These are phyloP conservation scores for Luffa aegyptiaca DNA, from an alignment of 306 rosid genomes.

Conservation along the genomic window DNA sequence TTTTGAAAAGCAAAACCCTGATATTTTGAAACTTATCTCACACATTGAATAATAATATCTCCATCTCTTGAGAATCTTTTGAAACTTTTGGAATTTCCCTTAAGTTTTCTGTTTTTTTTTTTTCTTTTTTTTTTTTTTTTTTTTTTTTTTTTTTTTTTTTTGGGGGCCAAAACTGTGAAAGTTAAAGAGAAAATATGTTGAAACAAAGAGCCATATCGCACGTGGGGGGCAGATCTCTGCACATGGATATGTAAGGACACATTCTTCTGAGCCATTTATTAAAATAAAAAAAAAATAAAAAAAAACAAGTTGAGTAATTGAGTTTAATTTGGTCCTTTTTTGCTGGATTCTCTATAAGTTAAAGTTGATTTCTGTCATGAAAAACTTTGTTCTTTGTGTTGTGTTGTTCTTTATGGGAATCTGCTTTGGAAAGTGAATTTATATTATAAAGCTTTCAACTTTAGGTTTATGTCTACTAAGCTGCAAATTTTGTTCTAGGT, in stretches of 20 bases:
- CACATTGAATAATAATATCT: slow-evolving; percentile 7
- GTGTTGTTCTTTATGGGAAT: background rate
- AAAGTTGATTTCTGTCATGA: background rate
- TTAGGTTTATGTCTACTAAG: background rate
- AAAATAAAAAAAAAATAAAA: background rate
- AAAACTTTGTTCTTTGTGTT: background rate
- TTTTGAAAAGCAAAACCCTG: too few relatives aligned
- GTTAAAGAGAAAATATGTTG: slow-evolving; percentile 19
- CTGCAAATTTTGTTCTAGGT: background rate
- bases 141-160: background rate
- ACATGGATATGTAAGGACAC: slow-evolving; percentile 49
- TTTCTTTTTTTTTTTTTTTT: background rate
- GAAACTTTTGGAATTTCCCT: background rate
- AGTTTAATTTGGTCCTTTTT: background rate
- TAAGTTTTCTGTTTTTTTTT: background rate
- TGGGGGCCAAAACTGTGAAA: slow-evolving; percentile 29
- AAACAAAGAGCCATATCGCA: slow-evolving; percentile 33
- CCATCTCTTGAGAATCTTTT: slow-evolving; percentile 14
- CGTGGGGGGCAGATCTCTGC: slow-evolving; percentile 57
- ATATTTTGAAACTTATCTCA: background rate
- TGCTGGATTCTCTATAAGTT: background rate
- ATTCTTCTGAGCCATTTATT: slow-evolving; percentile 22
- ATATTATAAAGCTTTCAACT: background rate
- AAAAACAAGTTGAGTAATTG: background rate
- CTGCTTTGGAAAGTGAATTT: background rate